These are phyloP conservation scores for Calonectria hongkongensis DNA, from an alignment of 2,329 filamentous ascomycete species.

Conservation along the genomic window DNA sequence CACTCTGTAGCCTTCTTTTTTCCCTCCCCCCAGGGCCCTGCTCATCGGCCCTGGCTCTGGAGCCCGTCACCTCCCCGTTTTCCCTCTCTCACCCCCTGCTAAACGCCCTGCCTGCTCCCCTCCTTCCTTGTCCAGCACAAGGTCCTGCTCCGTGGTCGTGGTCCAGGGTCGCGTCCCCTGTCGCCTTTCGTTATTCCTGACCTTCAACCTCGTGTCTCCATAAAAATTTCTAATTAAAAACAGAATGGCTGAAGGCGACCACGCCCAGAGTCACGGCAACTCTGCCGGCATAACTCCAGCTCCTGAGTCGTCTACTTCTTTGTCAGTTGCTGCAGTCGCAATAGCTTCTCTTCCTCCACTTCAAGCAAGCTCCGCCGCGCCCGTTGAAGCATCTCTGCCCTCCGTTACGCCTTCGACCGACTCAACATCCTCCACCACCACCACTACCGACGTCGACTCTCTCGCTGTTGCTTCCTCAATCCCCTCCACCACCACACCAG, in stretches of 20 bases:
- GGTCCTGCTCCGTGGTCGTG: slow-evolving; percentile 49
- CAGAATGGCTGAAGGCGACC: slow-evolving; percentile 59
- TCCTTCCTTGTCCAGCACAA: slow-evolving; percentile 55
- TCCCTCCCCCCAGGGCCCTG: slow-evolving; percentile 35
- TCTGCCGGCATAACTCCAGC: slow-evolving; percentile 54
- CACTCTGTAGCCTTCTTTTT: slow-evolving; percentile 36
- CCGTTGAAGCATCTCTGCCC: slow-evolving; percentile 47
- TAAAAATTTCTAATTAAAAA: slow-evolving; percentile 62
- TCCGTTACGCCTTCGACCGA: slow-evolving; percentile 43
- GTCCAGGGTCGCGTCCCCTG: slow-evolving; percentile 57
- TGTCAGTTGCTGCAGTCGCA: slow-evolving; percentile 51
- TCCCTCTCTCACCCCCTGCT: slow-evolving; percentile 52
- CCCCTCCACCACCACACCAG: slow-evolving; percentile 24
- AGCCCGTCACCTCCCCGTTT: slow-evolving; percentile 41
- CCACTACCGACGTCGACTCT: slow-evolving; percentile 39
- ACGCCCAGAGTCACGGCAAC: slow-evolving; percentile 56
- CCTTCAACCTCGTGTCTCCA: slow-evolving; percentile 60
- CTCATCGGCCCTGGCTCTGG: slow-evolving; percentile 52
- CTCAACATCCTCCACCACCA: slow-evolving; percentile 38
- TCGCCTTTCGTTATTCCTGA: slow-evolving; percentile 55
- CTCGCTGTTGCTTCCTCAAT: slow-evolving; percentile 36
- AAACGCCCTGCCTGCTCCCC: slow-evolving; percentile 52
- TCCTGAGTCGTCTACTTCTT: slow-evolving; percentile 50
- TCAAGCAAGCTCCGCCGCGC: slow-evolving; percentile 44
- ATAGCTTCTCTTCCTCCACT: slow-evolving; percentile 45